A percentile compares a stretch with the other conserved stretches of the same genome.
Evolutionary conservation across 805 yeast genomes (phyloP).

Genomic region (Pichia rugopelliculosa): DNA sequence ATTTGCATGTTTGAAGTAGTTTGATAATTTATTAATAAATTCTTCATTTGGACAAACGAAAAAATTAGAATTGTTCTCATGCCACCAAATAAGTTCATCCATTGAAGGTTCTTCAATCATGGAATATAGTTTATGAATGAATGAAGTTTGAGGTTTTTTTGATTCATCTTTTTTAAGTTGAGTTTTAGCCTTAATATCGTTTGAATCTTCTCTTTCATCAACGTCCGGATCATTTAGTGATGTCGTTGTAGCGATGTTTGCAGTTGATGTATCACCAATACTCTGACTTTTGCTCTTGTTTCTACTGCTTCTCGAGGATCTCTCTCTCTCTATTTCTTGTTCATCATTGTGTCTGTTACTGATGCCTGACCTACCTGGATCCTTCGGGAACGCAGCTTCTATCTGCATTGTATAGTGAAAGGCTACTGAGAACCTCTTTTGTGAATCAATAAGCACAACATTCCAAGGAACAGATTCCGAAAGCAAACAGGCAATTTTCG

Average conservation of each 20-base stretch:
- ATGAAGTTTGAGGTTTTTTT: slow-evolving; percentile 30
- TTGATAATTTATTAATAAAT: slow-evolving; percentile 63
- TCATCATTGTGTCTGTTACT: not conserved
- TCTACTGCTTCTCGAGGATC: not conserved
- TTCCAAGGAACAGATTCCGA: too few relatives aligned
- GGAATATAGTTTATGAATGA: slow-evolving; percentile 83
- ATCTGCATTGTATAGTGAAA: not conserved
- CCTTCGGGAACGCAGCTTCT: not conserved
- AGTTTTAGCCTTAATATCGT: not conserved
- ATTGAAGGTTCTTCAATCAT: slow-evolving; percentile 78
- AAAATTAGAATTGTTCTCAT: slow-evolving; percentile 56
- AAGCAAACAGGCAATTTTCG: too few relatives aligned
- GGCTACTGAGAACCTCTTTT: too few relatives aligned
- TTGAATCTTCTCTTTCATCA: not conserved
- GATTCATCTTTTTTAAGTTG: slow-evolving; percentile 7
- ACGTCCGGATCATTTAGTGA: not conserved
- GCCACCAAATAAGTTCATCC: slow-evolving; percentile 82
- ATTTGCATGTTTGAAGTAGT: slow-evolving; percentile 74
- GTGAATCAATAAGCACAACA: too few relatives aligned
- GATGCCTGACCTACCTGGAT: not conserved
- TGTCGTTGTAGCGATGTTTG: not conserved
- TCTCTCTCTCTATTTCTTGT: not conserved
- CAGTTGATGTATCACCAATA: not conserved
- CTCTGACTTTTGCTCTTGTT: not conserved
- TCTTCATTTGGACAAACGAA: slow-evolving; percentile 80